Base-by-base conservation (phyloP, 768 basidiomycete species). In the Kwoniella dejecticola region DNA sequence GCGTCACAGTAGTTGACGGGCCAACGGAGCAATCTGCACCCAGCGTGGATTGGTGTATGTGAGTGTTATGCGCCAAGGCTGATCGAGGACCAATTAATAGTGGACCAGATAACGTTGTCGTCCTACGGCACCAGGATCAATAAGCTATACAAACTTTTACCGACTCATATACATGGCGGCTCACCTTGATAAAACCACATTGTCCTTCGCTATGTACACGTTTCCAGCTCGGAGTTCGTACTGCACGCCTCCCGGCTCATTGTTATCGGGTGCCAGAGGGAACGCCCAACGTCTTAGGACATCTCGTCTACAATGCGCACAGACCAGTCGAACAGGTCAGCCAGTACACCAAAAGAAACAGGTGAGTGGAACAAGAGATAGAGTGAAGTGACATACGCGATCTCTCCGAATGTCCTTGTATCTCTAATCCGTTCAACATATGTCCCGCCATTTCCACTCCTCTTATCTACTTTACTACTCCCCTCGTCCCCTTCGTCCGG, bases 381-480 rank as follows among this genome's bases (percentile, higher is more conserved):
- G 3, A 54, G n/a, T n/a, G n/a, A n/a, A n/a, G n/a, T n/a, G 10
- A 55, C 60, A 27, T 40, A 67, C 57, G 90, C 91, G 70, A 97
- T 83, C 7, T 89, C 87, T 64, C 89, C 93, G 78, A 93, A 97
- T 67, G 89, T 91, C 71, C 87, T 87, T 2, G 93, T 93, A 72
- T 99, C 94, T 74, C 88, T 87, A 46, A 97, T 92, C 21, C 93
- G 87, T 17, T 91, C 91, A 15, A 94, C 91, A 80, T 96, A 98
- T 2, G 89, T 89, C 50, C 90, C 87, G 17, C 63, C 72, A 31
- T 58, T 63, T 19, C 67, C 64, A 27, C 53, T 58, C 40, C 68
- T 66, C 6, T 45, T 52, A 41, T 66, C 49, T n/a, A 52, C 31
- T 45, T 58, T 27, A 41, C 47, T 29, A 1, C 57, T 59, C 13